Percentiles rank a stretch among this genome's conserved stretches.
phyloP scores from a whole-genome alignment of 192 early-diverging fungal species.

The Coemansia sp. region DNA sequence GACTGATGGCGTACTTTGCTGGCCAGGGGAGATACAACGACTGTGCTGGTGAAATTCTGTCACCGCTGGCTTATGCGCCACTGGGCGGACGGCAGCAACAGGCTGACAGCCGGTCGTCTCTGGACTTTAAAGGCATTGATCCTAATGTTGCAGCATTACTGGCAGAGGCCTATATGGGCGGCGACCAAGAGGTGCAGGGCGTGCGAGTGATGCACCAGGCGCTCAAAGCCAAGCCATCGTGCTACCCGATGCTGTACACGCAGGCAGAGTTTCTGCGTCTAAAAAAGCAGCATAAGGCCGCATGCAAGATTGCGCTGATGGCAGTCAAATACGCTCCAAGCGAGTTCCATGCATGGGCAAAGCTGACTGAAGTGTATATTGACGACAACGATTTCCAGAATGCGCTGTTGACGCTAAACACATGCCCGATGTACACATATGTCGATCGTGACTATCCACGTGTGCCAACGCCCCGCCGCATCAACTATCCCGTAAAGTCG shows the following conservation, averaged over 20 bases:
- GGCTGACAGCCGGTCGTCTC: constrained; percentile 10
- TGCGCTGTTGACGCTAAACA: constrained; percentile 93
- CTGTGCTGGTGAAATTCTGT: constrained; percentile 75
- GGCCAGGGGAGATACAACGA: constrained; percentile 77
- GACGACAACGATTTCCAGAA: constrained; percentile 72
- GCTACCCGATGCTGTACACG: constrained; percentile 81
- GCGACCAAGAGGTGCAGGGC: constrained; percentile 91
- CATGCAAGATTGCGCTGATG: constrained; percentile 84
- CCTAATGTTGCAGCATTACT: constrained; percentile 88
- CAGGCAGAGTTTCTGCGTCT: constrained; percentile 85
- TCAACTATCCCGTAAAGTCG: constrained; percentile 84
- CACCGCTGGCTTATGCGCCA: constrained; percentile 55
- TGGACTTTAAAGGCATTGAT: constrained; percentile 58
- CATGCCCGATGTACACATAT: constrained; percentile 98
- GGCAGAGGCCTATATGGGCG: constrained; percentile 73
- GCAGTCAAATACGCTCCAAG: constrained; percentile 93
- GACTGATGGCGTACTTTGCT: constrained; percentile 85
- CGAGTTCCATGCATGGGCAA: constrained; percentile 94
- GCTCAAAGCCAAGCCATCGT: constrained; percentile 66
- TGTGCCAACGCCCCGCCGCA: constrained; percentile 84
- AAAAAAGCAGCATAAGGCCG: constrained; percentile 76
- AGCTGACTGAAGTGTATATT: constrained; percentile 90
- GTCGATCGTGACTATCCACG: constrained; percentile 82
- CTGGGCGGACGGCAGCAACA: constrained; percentile 24
- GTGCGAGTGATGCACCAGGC: constrained; percentile 84